Evolutionary conservation across 495 filamentous ascomycete species (phyloP), one percentile per base, ranked within the genome.

Genomic region (Talaromyces proteolyticus): DNA sequence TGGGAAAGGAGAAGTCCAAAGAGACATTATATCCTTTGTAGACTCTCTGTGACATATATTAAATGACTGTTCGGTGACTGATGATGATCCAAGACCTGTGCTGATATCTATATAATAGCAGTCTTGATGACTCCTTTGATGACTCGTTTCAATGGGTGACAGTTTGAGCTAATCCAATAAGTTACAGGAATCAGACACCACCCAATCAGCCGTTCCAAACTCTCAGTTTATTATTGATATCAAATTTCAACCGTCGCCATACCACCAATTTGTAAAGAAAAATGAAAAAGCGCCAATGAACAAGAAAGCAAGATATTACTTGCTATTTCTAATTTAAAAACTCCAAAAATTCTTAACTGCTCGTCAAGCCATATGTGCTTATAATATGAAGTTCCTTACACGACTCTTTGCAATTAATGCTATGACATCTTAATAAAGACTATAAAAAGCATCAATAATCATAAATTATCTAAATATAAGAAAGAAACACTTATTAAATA

Each of bases 381-480:
- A 29, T 29, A 29, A 29, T 29, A 29, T n/a, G n/a, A n/a, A n/a
- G n/a, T 29, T 12, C 26, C n/a, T 7, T 40, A 18, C 6, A 18
- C 16, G n/a, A 40, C 38, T 40, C 38, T 40, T n/a, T 16, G 38
- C 6, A 4, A 40, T 4, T 40, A n/a, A 4, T 16, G n/a, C 6
- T 7, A 40, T 18, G 38, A n/a, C n/a, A 40, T 18, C 4, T 14
- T 7, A 40, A 4, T 7, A 7, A 40, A 18, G 17, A n/a, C 6
- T 40, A 6, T n/a, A 40, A 18, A n/a, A 16, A 4, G 38, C 38
- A n/a, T n/a, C n/a, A 40, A 40, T 18, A 40, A 18, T 40, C n/a
- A 40, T 40, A 40, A 40, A 40, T 40, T 40, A 40, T 7, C 38
- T 18, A 40, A 40, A 18, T 40, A 40, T 40, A n/a, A 40, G n/a